Percentiles rank a stretch among this genome's conserved stretches.
These are phyloP conservation scores for Kwoniella newhampshirensis DNA, from an alignment of 768 basidiomycete genomes.

Conservation along the genomic window DNA sequence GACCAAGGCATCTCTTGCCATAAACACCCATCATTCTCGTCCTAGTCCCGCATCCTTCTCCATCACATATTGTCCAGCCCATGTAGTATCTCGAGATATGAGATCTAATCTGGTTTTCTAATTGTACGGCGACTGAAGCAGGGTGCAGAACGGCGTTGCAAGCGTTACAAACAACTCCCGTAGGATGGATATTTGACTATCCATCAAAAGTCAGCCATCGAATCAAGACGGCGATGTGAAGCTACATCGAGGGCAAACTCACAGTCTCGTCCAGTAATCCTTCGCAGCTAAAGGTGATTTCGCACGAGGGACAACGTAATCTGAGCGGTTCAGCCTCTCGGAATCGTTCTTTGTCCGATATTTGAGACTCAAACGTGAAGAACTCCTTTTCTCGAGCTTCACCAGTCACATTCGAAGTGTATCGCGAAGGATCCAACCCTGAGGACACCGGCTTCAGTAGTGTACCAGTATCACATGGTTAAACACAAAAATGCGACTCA, in stretches of 20 bases:
- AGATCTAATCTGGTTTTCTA: conserved; percentile 79
- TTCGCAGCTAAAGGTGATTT: conserved; percentile 55
- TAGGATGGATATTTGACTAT: conserved; percentile 66
- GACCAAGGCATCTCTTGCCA: conserved; percentile 72
- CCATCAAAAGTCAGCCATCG: too few relatives aligned
- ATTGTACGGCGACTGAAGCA: conserved; percentile 74
- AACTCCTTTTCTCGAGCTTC: conserved; percentile 66
- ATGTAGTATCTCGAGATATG: conserved; percentile 82
- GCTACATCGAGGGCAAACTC: conserved; percentile 10
- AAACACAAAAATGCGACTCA: conserved; percentile 55
- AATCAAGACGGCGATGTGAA: background rate
- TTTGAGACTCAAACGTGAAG: conserved; percentile 78
- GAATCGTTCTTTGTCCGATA: conserved; percentile 85
- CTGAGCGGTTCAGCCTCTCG: conserved; percentile 69
- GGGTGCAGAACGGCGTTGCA: conserved; percentile 62
- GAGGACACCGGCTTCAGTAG: background rate
- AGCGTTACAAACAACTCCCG: conserved; percentile 69
- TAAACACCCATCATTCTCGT: conserved; percentile 95
- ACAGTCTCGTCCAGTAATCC: conserved; percentile 53
- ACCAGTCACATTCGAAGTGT: conserved; percentile 31
- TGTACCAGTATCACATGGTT: background rate
- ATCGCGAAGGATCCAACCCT: conserved; percentile 54
- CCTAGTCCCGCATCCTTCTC: conserved; percentile 73
- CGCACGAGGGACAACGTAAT: conserved; percentile 75
- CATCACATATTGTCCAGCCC: conserved; percentile 83